These are phyloP conservation scores for Komagataella phaffii DNA, from an alignment of 805 yeast species.

Conservation along the genomic window DNA sequence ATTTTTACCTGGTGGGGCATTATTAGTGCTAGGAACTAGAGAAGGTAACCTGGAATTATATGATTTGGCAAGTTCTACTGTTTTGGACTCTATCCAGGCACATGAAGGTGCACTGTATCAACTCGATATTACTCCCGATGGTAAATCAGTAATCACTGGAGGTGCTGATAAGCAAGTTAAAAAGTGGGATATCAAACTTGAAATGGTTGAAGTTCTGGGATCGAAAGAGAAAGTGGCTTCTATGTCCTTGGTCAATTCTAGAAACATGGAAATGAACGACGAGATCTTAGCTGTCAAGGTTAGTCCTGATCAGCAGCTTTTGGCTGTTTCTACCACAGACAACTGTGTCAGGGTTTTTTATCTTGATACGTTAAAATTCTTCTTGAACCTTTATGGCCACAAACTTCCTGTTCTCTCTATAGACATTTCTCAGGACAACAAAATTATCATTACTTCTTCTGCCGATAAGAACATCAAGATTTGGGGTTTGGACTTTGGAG, in stretches of 20 bases:
- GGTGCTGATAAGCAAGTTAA: slow-evolving; percentile 86
- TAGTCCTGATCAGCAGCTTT: slow-evolving; percentile 63
- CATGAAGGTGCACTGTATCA: slow-evolving; percentile 86
- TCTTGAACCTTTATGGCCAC: slow-evolving; percentile 86
- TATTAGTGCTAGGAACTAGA: slow-evolving; percentile 81
- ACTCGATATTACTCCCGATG: slow-evolving; percentile 75
- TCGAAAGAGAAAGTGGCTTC: slow-evolving; percentile 34
- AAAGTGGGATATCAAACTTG: slow-evolving; percentile 76
- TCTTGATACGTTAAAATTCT: slow-evolving; percentile 77
- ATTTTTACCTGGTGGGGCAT: slow-evolving; percentile 84
- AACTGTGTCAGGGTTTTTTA: slow-evolving; percentile 94
- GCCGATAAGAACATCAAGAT: slow-evolving; percentile 96
- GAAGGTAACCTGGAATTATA: slow-evolving; percentile 74
- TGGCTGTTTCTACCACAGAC: slow-evolving; percentile 80
- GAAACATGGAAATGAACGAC: slow-evolving; percentile 75
- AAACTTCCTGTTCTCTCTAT: slow-evolving; percentile 88
- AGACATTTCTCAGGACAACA: slow-evolving; percentile 83
- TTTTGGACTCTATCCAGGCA: slow-evolving; percentile 58
- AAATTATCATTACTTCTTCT: slow-evolving; percentile 79
- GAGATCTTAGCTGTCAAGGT: slow-evolving; percentile 71
- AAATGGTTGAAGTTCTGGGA: slow-evolving; percentile 59
- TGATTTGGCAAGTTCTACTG: slow-evolving; percentile 73
- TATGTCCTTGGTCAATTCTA: slow-evolving; percentile 56
- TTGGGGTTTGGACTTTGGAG: slow-evolving; percentile 99
- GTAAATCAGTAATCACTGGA: slow-evolving; percentile 75